These are phyloP conservation scores for Staphylotrichum longicolle DNA, from an alignment of 495 filamentous ascomycete genomes.

Conservation along the genomic window DNA sequence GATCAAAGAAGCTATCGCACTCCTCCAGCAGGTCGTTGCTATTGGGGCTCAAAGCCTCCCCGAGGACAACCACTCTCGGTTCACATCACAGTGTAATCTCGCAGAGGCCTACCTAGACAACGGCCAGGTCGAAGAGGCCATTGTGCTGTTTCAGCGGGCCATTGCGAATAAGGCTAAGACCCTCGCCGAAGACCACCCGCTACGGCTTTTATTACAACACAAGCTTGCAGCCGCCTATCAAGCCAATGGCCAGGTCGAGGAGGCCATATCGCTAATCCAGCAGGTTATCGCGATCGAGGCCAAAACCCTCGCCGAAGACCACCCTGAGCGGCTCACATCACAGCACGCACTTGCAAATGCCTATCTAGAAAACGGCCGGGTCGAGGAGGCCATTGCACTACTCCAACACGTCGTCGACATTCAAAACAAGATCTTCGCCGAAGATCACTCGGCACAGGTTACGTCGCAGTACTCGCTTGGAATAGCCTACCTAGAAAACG, in stretches of 20 bases:
- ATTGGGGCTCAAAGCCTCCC: no score
- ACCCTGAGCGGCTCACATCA: constrained; percentile 33
- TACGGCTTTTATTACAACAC: constrained; percentile 35
- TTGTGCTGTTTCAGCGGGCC: constrained; percentile 39
- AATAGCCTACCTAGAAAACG: neutral
- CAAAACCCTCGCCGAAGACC: constrained; percentile 22
- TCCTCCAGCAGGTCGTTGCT: no score
- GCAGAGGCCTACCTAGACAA: no score
- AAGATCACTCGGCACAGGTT: constrained; percentile 16
- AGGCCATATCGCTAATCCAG: constrained; percentile 22
- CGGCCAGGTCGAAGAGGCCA: no score
- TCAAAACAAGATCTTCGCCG: neutral
- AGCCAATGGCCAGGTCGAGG: neutral
- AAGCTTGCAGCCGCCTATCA: constrained; percentile 32
- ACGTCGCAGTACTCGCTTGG: constrained; percentile 16
- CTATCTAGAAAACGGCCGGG: constrained; percentile 4
- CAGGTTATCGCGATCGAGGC: neutral
- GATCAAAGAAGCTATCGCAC: no score
- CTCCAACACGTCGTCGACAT: constrained; percentile 13
- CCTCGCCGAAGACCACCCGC: no score
- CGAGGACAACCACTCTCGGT: no score
- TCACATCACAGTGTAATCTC: no score
- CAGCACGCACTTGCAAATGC: constrained; percentile 35
- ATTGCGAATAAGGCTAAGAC: constrained; percentile 28
- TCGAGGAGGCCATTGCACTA: constrained; percentile 10